Percentiles rank a stretch among this genome's conserved stretches.
phyloP scores from a whole-genome alignment of 306 rosid species.

The Vicia sativa region DNA sequence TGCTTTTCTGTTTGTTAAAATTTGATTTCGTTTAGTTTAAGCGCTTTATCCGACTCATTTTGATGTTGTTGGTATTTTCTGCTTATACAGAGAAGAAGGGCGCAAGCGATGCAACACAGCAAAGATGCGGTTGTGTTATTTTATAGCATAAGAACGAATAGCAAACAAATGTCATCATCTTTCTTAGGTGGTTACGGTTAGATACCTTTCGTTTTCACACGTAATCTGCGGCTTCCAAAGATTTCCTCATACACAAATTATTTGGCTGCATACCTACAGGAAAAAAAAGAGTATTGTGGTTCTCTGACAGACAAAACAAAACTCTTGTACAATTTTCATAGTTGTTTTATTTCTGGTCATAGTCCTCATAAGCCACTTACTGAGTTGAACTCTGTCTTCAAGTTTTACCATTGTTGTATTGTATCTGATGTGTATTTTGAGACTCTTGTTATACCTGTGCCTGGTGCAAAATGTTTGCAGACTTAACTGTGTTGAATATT shows the following conservation, averaged over 20 bases:
- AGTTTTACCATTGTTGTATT: constrained; percentile 32
- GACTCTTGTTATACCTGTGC: constrained; percentile 29
- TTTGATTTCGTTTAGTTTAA: constrained; percentile 11
- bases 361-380: constrained; percentile 30
- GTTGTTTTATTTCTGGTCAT: constrained; percentile 27
- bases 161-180: constrained; percentile 44
- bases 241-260: constrained; percentile 35
- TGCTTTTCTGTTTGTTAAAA: background rate
- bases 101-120: constrained; percentile 47
- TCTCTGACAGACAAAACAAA: background rate
- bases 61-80: background rate
- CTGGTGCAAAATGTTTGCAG: constrained; percentile 37
- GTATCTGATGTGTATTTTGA: constrained; percentile 26
- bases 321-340: constrained; percentile 33
- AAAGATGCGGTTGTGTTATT: constrained; percentile 76
- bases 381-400: constrained; percentile 36
- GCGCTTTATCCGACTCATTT: constrained; percentile 14
- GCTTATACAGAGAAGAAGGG: constrained; percentile 75
- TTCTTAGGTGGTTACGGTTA: constrained; percentile 39
- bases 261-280: constrained; percentile 36
- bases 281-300: constrained; percentile 36
- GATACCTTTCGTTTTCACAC: constrained; percentile 25
- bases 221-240: constrained; percentile 22
- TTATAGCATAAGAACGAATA: constrained; percentile 52
- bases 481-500: constrained; percentile 36